Base-by-base conservation (phyloP, 805 yeast species). In the Candida gorgasii region DNA sequence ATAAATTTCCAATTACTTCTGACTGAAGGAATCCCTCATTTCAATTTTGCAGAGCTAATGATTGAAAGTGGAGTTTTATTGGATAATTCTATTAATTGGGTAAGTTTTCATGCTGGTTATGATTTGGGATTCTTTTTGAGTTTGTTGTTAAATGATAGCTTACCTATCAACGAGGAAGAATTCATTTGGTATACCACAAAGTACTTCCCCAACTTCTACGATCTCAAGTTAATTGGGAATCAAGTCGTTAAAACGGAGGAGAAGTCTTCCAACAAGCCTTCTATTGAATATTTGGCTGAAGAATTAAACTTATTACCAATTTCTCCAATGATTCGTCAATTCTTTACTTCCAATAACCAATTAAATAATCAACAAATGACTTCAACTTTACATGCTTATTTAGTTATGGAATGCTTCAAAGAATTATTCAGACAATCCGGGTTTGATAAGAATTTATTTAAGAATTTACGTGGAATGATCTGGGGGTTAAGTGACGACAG, bases 31-130 rank as follows among this genome's bases (percentile, higher is more conserved):
- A 86, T 93, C 37, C 85, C 85, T 19, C 81, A 80, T 42, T 76
- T 79, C 52, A 83, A 80, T 44, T 90, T 93, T 69, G 88, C 96
- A 11, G 95, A 89, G 62, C 68, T 86, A 42, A 71, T 93, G 57
- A 85, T 84, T 46, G 88, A 87, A 45, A 85, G 95, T 36, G 99
- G 99, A 0, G 69, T 93, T 49, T 77, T 90, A 27, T 68, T 93
- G 53, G 82, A 87, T 52, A 73, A 75, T 20, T 66, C 76, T 26
- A 78, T 88, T 35, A 80, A 83, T 40, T 93, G 99, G 99, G 74
- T 89, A 40, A 84, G 96, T 47, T 93, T 85, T 66, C 97, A 93
- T 61, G 83, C 79, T 1, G 99, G 98, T 9, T 93, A 93, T 63
- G 99, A 93, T 62, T 78, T 90, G 59, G 99, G 98, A 1, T 90